A percentile compares a stretch with the other conserved stretches of the same genome.
Evolutionary conservation across 495 filamentous ascomycete species (phyloP).

Genomic region (Aspergillus campestris): DNA sequence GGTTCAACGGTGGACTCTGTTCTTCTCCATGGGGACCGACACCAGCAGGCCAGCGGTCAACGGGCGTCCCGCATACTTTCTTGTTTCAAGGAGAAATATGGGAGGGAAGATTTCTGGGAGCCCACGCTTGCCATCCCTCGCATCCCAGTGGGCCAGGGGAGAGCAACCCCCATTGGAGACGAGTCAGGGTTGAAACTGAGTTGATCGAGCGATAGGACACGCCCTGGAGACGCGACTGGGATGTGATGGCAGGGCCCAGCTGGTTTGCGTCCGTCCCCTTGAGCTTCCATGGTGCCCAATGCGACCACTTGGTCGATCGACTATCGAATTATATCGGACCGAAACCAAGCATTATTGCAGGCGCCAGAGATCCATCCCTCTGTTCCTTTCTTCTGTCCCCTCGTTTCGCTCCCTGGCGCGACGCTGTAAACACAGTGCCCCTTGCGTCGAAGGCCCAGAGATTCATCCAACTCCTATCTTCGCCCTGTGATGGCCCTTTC

Average conservation of each 20-base stretch:
- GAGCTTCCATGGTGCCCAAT: too few relatives aligned
- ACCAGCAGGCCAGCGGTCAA: slow-evolving; percentile 4
- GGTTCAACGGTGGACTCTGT: slow-evolving; percentile 6
- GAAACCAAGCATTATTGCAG: not conserved
- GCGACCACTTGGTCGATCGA: too few relatives aligned
- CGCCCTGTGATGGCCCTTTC: not conserved
- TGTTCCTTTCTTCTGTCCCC: slow-evolving; percentile 2
- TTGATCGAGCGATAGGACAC: too few relatives aligned
- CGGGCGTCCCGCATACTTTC: slow-evolving; percentile 15
- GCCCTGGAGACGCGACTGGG: too few relatives aligned
- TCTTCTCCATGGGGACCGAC: slow-evolving; percentile 7
- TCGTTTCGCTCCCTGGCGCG: slow-evolving; percentile 11
- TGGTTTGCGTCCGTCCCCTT: too few relatives aligned
- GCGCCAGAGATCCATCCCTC: not conserved
- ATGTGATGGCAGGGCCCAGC: too few relatives aligned
- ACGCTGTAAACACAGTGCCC: slow-evolving; percentile 4
- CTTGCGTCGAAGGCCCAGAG: slow-evolving; percentile 5
- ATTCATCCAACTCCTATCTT: not conserved
- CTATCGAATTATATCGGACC: too few relatives aligned
- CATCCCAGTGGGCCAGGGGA: slow-evolving; percentile 10
- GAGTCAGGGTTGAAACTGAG: too few relatives aligned
- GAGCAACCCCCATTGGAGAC: too few relatives aligned
- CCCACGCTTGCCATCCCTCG: slow-evolving; percentile 12
- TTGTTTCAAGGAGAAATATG: slow-evolving; percentile 17
- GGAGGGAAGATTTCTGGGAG: slow-evolving; percentile 3